Evolutionary conservation across 768 basidiomycete species (phyloP).

Genomic region (Collybiopsis luxurians): DNA sequence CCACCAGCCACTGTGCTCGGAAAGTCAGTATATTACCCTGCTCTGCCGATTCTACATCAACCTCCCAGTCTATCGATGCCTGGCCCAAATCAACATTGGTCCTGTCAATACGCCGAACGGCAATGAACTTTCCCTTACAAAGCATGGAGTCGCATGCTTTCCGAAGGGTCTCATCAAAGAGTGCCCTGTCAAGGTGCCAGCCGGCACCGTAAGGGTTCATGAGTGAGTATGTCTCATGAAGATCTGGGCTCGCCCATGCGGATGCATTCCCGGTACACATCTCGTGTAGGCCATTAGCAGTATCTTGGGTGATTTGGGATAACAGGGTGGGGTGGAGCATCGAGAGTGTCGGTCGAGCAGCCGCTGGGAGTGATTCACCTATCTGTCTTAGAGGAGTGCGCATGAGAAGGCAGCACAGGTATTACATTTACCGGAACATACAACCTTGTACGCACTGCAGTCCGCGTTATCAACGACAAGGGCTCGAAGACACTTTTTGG

Average conservation of each 20-base stretch:
- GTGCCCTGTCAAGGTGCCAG: constrained; percentile 30
- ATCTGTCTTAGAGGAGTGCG: constrained; percentile 23
- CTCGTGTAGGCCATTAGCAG: neutral
- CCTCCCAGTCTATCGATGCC: no score
- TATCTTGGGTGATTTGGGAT: neutral
- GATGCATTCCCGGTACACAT: neutral
- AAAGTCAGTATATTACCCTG: no score
- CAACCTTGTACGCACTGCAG: constrained; percentile 27
- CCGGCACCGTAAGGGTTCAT: constrained; percentile 32
- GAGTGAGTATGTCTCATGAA: constrained; percentile 15
- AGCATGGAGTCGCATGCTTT: constrained; percentile 15
- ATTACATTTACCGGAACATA: constrained; percentile 7
- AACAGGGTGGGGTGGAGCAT: neutral
- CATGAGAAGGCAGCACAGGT: no score
- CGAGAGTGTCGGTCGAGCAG: constrained; percentile 16
- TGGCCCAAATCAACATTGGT: no score
- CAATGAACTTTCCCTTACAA: constrained; percentile 1
- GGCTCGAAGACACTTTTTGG: neutral
- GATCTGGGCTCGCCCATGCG: neutral
- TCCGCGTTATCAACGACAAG: constrained; percentile 27
- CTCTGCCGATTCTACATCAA: constrained; percentile 6
- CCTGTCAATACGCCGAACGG: no score
- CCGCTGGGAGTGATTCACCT: constrained; percentile 33
- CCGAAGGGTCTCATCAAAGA: constrained; percentile 29
- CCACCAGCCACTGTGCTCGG: constrained; percentile 34